These are phyloP conservation scores for Candida nemodendra DNA, from an alignment of 805 yeast genomes.

Conservation along the genomic window DNA sequence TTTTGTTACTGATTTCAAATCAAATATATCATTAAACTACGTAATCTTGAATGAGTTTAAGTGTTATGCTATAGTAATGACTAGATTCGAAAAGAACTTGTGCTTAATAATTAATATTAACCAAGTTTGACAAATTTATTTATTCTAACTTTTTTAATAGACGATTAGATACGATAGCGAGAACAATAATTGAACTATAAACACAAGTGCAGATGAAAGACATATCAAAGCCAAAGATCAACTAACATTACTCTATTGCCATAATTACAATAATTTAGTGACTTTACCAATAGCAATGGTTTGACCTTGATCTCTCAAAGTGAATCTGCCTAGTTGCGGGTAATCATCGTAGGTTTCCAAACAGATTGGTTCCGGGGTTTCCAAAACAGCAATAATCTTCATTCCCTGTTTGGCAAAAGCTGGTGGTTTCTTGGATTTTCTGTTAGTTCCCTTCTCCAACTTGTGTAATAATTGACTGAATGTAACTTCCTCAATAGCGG, in stretches of 20 bases:
- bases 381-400: slow-evolving; percentile 93
- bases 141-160: background rate
- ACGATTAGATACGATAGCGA: background rate
- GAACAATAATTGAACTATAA: slow-evolving; percentile 2
- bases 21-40: slow-evolving; percentile 1
- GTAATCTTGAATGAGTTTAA: too few species aligned
- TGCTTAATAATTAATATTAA: too few species aligned
- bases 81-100: too few species aligned
- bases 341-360: slow-evolving; percentile 89
- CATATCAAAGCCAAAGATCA: too few species aligned
- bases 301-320: slow-evolving; percentile 96
- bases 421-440: slow-evolving; percentile 94
- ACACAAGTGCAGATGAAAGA: too few species aligned
- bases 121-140: too few species aligned
- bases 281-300: slow-evolving; percentile 99
- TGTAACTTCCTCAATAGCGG: slow-evolving; percentile 94
- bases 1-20: background rate
- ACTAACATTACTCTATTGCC: too few species aligned
- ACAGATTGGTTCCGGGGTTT: slow-evolving; percentile 84
- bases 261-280: slow-evolving; percentile 81
- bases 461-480: slow-evolving; percentile 83
- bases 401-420: slow-evolving; percentile 98
- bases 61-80: too few species aligned
- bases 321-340: slow-evolving; percentile 96
- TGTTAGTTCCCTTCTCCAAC: slow-evolving; percentile 94